Evolutionary conservation across 805 yeast genomes (phyloP).

Genomic region (Saccharomyces eubayanus): DNA sequence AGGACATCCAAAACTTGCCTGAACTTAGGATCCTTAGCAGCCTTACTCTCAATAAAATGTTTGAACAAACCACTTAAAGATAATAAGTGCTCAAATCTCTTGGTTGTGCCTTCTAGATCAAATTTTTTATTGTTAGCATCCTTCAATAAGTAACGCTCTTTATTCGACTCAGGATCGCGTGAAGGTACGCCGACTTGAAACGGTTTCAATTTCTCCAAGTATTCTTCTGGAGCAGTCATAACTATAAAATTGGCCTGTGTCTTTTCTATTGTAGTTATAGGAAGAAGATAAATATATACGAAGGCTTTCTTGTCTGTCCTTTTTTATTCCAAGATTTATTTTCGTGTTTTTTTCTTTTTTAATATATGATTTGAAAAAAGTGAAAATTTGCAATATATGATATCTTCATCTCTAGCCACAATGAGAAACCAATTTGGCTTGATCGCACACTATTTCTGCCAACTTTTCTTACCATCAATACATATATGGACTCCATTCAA

Average conservation of each 20-base stretch:
- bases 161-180: slow-evolving; percentile 16
- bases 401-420: neutral
- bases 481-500: slow-evolving; percentile 4
- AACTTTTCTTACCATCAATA: neutral
- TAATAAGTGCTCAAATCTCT: slow-evolving; percentile 57
- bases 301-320: neutral
- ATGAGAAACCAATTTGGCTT: neutral
- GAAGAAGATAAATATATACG: neutral
- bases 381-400: neutral
- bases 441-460: too few relatives aligned
- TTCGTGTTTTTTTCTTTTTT: neutral
- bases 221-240: slow-evolving; percentile 17
- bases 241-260: neutral
- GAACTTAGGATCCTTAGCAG: slow-evolving; percentile 51
- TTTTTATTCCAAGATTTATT: neutral
- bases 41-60: slow-evolving; percentile 60
- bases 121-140: slow-evolving; percentile 29
- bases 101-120: slow-evolving; percentile 51
- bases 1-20: slow-evolving; percentile 41
- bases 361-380: neutral
- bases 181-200: slow-evolving; percentile 20
- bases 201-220: slow-evolving; percentile 19
- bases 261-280: neutral
- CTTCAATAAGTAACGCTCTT: slow-evolving; percentile 21
- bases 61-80: slow-evolving; percentile 59